These are phyloP conservation scores for Inosperma sp. DNA, from an alignment of 768 basidiomycete species.

Conservation along the genomic window DNA sequence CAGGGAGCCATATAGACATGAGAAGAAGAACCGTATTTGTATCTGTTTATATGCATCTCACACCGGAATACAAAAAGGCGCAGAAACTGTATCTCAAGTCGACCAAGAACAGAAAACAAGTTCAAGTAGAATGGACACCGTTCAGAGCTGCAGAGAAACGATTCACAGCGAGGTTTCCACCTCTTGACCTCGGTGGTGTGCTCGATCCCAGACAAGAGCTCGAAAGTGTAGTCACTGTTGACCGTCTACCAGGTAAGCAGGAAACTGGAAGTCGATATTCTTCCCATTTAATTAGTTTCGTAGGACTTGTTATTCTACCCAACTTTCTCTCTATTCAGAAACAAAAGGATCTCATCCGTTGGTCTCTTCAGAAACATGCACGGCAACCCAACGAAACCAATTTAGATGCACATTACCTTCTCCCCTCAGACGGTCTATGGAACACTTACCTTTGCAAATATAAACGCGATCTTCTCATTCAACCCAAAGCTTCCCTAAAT, in stretches of 20 bases:
- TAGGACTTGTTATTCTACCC: conserved; percentile 82
- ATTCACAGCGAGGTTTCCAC: conserved; percentile 76
- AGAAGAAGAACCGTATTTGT: conserved; percentile 28
- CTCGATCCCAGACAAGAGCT: conserved; percentile 49
- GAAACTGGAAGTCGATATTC: conserved; percentile 39
- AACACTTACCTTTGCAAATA: conserved; percentile 44
- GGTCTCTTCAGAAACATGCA: conserved; percentile 75
- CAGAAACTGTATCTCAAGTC: conserved; percentile 55
- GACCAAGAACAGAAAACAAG: conserved; percentile 46
- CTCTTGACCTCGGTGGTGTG: conserved; percentile 63
- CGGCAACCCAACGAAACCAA: conserved; percentile 82
- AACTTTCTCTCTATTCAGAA: conserved; percentile 55
- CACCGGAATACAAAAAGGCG: conserved; percentile 55
- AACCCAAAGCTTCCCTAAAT: conserved; percentile 46
- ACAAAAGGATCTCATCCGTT: conserved; percentile 65
- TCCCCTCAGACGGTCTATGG: conserved; percentile 81
- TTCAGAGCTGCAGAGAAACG: conserved; percentile 77
- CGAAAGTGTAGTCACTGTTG: conserved; percentile 24
- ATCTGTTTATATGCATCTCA: conserved; percentile 38
- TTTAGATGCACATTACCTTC: conserved; percentile 77
- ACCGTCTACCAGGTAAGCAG: conserved; percentile 34
- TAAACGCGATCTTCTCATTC: conserved; percentile 32
- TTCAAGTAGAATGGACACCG: conserved; percentile 60
- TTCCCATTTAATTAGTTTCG: conserved; percentile 49
- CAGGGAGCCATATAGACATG: conserved; percentile 80